A percentile compares a stretch with the other conserved stretches of the same genome.
These are phyloP conservation scores for Aureobasidium sp. DNA, from an alignment of 2,329 filamentous ascomycete species.

Conservation along the genomic window DNA sequence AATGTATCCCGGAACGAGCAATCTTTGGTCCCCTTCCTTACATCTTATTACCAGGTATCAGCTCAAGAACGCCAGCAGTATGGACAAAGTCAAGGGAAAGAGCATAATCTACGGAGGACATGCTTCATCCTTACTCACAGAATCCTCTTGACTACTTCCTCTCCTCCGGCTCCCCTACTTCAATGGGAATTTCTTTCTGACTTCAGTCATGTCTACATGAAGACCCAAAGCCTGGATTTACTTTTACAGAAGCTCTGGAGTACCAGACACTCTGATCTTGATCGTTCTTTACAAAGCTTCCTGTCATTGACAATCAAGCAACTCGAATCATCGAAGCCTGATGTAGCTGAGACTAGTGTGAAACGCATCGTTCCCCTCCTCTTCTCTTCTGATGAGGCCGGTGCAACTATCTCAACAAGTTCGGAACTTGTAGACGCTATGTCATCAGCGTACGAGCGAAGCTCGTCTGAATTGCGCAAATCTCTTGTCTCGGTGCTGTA, in stretches of 20 bases:
- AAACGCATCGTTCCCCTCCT: slow-evolving; percentile 56
- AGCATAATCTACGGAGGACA: slow-evolving; percentile 49
- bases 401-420: slow-evolving; percentile 64
- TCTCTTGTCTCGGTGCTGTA: slow-evolving; percentile 66
- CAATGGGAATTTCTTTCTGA: slow-evolving; percentile 62
- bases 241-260: slow-evolving; percentile 46
- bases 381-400: slow-evolving; percentile 49
- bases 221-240: slow-evolving; percentile 46
- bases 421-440: slow-evolving; percentile 82
- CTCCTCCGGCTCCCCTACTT: slow-evolving; percentile 39
- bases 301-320: slow-evolving; percentile 55
- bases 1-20: slow-evolving; percentile 44
- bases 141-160: slow-evolving; percentile 43
- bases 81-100: slow-evolving; percentile 24
- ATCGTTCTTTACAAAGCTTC: slow-evolving; percentile 47
- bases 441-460: slow-evolving; percentile 54
- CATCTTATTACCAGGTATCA: slow-evolving; percentile 53
- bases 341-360: slow-evolving; percentile 46
- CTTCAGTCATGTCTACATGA: slow-evolving; percentile 58
- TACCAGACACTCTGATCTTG: slow-evolving; percentile 41
- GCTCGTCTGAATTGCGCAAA: slow-evolving; percentile 54
- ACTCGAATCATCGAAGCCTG: slow-evolving; percentile 55
- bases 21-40: slow-evolving; percentile 55
- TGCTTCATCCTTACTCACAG: slow-evolving; percentile 57
- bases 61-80: slow-evolving; percentile 3